Percentiles rank a stretch among this genome's conserved stretches.
phyloP scores from a whole-genome alignment of 2,329 filamentous ascomycete genomes.

The Venturia aucupariae region DNA sequence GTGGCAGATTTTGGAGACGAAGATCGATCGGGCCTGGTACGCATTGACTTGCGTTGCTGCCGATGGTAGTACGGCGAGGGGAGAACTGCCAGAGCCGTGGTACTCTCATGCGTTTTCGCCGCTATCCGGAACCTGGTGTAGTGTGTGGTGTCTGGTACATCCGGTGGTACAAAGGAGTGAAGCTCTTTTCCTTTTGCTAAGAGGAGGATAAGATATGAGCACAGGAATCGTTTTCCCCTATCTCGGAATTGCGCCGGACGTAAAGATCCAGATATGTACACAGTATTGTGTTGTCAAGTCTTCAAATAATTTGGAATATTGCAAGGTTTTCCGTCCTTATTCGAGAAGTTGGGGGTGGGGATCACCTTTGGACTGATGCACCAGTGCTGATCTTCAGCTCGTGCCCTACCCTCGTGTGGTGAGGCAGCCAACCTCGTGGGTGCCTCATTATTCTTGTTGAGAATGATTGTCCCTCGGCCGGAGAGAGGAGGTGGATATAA shows the following conservation, averaged over 20 bases:
- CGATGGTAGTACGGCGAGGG: neutral
- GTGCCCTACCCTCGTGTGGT: neutral
- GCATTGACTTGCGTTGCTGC: neutral
- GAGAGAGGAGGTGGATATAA: neutral
- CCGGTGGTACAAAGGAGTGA: neutral
- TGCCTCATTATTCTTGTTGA: neutral
- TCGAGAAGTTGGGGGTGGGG: neutral
- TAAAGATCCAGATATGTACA: neutral
- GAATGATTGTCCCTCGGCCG: neutral
- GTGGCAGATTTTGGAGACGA: neutral
- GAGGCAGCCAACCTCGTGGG: neutral
- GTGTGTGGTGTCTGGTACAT: neutral
- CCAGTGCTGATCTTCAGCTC: neutral
- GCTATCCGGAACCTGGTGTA: neutral
- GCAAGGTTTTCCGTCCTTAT: neutral
- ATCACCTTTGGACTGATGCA: constrained; percentile 1
- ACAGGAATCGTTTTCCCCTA: neutral
- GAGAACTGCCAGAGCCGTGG: neutral
- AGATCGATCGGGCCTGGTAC: neutral
- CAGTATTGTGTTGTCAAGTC: neutral
- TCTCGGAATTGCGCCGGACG: constrained; percentile 4
- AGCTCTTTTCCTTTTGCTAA: neutral
- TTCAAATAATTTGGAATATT: neutral
- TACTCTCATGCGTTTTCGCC: neutral
- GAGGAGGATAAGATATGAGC: neutral